Evolutionary conservation across 306 rosid species (phyloP), one percentile per base, ranked within the genome.

Genomic region (Quercus engelmannii): DNA sequence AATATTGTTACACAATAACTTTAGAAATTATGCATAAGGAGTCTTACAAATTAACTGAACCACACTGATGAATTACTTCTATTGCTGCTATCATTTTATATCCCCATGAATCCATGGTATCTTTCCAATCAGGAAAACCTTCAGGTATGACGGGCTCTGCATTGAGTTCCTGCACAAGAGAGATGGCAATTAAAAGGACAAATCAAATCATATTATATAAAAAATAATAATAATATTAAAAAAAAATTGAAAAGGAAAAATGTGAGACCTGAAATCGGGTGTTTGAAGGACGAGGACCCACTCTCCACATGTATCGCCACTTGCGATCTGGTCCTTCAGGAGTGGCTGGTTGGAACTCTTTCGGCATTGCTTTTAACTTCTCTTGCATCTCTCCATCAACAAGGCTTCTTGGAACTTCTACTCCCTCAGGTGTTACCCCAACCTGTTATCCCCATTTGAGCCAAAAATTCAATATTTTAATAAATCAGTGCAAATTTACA

Each of bases 251-350:
- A 26, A 69, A 41, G 13, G 30, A 80, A 35, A 33, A 13, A 69
- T 28, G n/a, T 6, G n/a, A 78, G 64, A 95, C 99, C 97, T 95
- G 85, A 82, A 92, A 95, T 56, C 82, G 86, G 63, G 99, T 92
- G 21, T 85, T 67, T 17, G 86, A 82, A 4, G 99, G 99, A 3
- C 99, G 92, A 63, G 96, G 90, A 76, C 99, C 99, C 21, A 92
- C 92, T 80, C 99, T 86, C 99, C 99, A 92, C 84, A 92, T 92
- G 86, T 92, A 95, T 72, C 98, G 74, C 99, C 98, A 95, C 84
- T 95, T 95, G 58, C 85, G 91, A 86, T 95, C 99, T 52, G 98
- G 93, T 6, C 97, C 99, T 73, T 74, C 76, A 64, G 91, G 99
- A 74, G 82, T 73, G 46, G 87, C 80, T 31, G 99, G 97, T 15